Percentiles rank a stretch among this genome's conserved stretches.
Conservation (phyloP, 2,329 filamentous ascomycete genomes). For the Fusarium continuum region DNA sequence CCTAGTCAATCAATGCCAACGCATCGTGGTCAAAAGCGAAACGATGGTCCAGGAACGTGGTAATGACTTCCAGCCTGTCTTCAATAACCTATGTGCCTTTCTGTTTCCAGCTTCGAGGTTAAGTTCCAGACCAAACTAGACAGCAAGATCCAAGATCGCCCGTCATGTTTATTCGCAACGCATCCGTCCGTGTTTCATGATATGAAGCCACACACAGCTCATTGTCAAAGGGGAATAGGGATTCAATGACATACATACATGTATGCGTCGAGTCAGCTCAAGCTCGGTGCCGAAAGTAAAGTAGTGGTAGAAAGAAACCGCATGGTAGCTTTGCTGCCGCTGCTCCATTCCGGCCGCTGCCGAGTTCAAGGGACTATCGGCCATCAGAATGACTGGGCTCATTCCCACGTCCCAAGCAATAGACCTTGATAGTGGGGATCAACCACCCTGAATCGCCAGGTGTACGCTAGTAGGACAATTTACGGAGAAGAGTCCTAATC, state of each 20-base stretch:
- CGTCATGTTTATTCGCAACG: neutral
- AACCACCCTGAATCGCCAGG: conserved; percentile 23
- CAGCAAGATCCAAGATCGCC: conserved; percentile 15
- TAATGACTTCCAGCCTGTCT: conserved; percentile 20
- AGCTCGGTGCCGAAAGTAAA: conserved; percentile 19
- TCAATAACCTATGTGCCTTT: conserved; percentile 22
- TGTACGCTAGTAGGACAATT: conserved; percentile 21
- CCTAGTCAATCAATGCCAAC: neutral
- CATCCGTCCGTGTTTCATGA: conserved; percentile 22
- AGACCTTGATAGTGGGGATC: conserved; percentile 15
- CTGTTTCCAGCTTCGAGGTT: conserved; percentile 26
- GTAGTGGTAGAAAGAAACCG: neutral
- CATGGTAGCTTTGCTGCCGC: conserved; percentile 1
- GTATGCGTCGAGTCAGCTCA: neutral
- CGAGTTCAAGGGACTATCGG: conserved; percentile 22
- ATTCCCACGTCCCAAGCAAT: conserved; percentile 17
- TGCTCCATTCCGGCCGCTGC: conserved; percentile 23
- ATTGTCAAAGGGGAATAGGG: conserved; percentile 1
- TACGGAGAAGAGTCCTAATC: conserved; percentile 23
- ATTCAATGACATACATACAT: too few relatives aligned
- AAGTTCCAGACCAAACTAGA: conserved; percentile 5
- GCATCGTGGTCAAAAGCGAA: conserved; percentile 13
- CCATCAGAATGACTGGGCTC: neutral
- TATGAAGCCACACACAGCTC: conserved; percentile 12
- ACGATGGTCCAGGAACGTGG: conserved; percentile 19